Percentiles rank a stretch among this genome's conserved stretches.
These are phyloP conservation scores for Ophiocordyceps camponoti-floridani DNA, from an alignment of 2,329 filamentous ascomycete genomes.

Conservation along the genomic window DNA sequence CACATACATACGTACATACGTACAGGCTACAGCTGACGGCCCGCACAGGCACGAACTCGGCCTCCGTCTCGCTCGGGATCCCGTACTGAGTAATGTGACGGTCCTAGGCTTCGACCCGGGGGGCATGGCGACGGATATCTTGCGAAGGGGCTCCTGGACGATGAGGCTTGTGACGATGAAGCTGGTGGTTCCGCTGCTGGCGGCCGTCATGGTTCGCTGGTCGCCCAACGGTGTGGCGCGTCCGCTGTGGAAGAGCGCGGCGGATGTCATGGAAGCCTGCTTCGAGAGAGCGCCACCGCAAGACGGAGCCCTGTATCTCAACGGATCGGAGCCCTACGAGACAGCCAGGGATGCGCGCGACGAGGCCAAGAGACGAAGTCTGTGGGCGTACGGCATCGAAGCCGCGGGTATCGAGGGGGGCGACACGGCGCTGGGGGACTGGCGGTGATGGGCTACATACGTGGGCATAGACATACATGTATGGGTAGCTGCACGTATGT, in stretches of 20 bases:
- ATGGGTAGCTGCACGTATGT: too few species aligned
- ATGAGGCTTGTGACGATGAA: slow-evolving; percentile 8
- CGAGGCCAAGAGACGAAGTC: slow-evolving; percentile 8
- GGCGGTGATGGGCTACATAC: background rate
- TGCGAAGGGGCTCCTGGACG: slow-evolving; percentile 9
- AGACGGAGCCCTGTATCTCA: slow-evolving; percentile 15
- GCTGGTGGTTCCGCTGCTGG: slow-evolving; percentile 8
- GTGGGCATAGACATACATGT: too few species aligned
- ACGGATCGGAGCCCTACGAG: slow-evolving; percentile 12
- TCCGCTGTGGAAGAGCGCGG: slow-evolving; percentile 14
- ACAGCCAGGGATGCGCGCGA: slow-evolving; percentile 13
- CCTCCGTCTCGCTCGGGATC: slow-evolving; percentile 14
- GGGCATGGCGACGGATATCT: slow-evolving; percentile 15
- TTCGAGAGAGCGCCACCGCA: slow-evolving; percentile 10
- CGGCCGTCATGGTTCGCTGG: slow-evolving; percentile 7
- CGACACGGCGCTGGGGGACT: slow-evolving; percentile 10
- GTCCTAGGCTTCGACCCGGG: slow-evolving; percentile 20
- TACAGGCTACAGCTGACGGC: background rate
- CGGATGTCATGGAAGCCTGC: slow-evolving; percentile 12
- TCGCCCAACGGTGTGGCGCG: slow-evolving; percentile 13
- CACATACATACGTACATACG: too few species aligned
- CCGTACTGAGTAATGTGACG: slow-evolving; percentile 14
- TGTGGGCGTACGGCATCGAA: slow-evolving; percentile 14
- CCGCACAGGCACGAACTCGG: slow-evolving; percentile 14
- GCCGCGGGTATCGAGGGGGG: slow-evolving; percentile 8